These are phyloP conservation scores for Aspergillus nanangensis DNA, from an alignment of 495 filamentous ascomycete species.

Conservation along the genomic window DNA sequence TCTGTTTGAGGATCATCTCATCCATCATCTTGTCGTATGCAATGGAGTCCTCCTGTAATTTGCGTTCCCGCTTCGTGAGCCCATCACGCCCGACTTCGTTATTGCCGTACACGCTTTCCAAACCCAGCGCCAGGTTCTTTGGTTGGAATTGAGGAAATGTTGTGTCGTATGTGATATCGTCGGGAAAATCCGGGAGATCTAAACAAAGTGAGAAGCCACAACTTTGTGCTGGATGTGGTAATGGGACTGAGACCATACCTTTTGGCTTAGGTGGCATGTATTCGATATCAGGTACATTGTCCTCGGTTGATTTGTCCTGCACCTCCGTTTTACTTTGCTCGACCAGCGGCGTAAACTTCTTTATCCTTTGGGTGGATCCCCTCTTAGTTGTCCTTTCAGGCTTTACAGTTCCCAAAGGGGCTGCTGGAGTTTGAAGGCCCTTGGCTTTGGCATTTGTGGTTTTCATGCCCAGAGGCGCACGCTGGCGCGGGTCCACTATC, in stretches of 20 bases:
- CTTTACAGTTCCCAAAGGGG: conserved; percentile 39
- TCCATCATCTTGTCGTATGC: conserved; percentile 47
- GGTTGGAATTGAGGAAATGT: conserved; percentile 49
- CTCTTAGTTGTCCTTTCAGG: conserved; percentile 43
- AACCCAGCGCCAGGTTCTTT: conserved; percentile 65
- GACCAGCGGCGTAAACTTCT: conserved; percentile 34
- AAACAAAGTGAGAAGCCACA: conserved; percentile 32
- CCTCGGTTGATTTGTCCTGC: conserved; percentile 32
- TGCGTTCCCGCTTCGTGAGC: conserved; percentile 55
- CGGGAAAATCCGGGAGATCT: conserved; percentile 71
- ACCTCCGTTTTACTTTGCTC: conserved; percentile 31
- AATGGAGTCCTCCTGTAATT: conserved; percentile 49
- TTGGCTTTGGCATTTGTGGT: conserved; percentile 91
- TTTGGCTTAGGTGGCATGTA: conserved; percentile 67
- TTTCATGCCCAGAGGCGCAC: conserved; percentile 85
- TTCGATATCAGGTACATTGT: conserved; percentile 69
- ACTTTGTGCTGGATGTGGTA: conserved; percentile 35
- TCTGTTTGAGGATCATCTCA: conserved; percentile 56
- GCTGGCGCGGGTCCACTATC: conserved; percentile 56
- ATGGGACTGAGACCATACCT: conserved; percentile 31
- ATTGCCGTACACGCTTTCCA: conserved; percentile 54
- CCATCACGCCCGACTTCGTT: conserved; percentile 66
- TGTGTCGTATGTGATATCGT: conserved; percentile 63
- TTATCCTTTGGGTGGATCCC: conserved; percentile 48
- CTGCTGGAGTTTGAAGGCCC: conserved; percentile 59